Evolutionary conservation across 2,329 filamentous ascomycete species (phyloP), one percentile per base, ranked within the genome.

Genomic region (Aspergillus tubingensis): DNA sequence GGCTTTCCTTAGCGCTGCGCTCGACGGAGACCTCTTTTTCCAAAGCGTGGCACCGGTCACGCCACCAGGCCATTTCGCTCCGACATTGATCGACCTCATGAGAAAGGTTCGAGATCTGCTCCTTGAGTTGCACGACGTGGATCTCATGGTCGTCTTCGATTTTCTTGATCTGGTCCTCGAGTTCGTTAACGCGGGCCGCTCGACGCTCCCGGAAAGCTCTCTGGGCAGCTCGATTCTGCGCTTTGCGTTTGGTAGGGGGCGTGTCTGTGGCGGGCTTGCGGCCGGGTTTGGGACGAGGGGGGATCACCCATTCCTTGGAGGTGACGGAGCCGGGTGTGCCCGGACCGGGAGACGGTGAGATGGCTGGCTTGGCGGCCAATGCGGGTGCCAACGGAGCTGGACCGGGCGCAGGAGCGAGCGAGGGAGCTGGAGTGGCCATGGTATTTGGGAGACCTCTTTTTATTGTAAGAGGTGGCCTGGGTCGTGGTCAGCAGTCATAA

Each of bases 211-310:
- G 86, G 77, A 98, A 98, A 1, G 91, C 91, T 60, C 94, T 84
- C 79, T 98, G 94, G 3, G 94, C 94, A 50, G 91, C 91, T 62
- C 95, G 86, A 76, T 98, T 98, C 79, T 98, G 95, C 1, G 91
- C 91, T 81, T 97, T 96, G 66, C 95, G 87, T 80, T 96, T 96
- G 47, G 92, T 96, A 1, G 91, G 91, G 13, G 93, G 92, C 55
- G 93, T 96, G 73, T 97, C 93, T 38, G 91, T 96, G 50, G 92
- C 91, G 3, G 94, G 93, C 82, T 98, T 98, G 68, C 94, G 88
- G 52, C 94, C 94, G 21, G 95, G 94, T 82, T 93, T 94, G 50
- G 91, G 91, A 62, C 91, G 85, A 27, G 91, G 91, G 23, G 91
- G 91, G 48, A 95, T 88, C 23, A 94, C 84, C 91, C 91, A 95